phyloP scores from a whole-genome alignment of 768 basidiomycete genomes.

The Agrocybe chaxingu region DNA sequence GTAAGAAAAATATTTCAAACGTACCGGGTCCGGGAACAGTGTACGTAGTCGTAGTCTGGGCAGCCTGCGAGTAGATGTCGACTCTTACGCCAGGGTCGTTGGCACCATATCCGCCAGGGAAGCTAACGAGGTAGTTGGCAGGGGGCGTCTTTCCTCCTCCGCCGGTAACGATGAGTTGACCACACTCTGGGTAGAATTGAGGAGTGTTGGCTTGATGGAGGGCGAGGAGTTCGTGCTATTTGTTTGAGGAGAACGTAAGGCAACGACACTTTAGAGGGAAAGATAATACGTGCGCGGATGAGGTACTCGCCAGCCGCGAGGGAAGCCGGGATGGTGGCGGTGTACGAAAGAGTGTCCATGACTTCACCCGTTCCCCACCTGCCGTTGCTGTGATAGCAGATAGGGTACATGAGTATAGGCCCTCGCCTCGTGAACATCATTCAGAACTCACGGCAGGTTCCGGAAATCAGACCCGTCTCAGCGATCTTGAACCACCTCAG shows the following conservation, averaged over 20 bases:
- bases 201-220: conserved; percentile 36
- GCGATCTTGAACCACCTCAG: conserved; percentile 38
- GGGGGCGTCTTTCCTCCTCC: conserved; percentile 30
- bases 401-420: neutral
- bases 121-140: conserved; percentile 27
- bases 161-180: conserved; percentile 34
- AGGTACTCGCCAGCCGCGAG: conserved; percentile 34
- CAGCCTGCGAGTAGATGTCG: conserved; percentile 33
- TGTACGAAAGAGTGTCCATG: conserved; percentile 24
- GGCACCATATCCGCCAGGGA: conserved; percentile 33
- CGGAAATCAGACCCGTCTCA: conserved; percentile 29
- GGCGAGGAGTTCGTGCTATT: conserved; percentile 32
- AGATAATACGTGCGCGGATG: conserved; percentile 25
- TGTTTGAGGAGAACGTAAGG: neutral
- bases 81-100: conserved; percentile 33
- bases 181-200: conserved; percentile 39
- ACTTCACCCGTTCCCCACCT: conserved; percentile 27
- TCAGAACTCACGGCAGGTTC: conserved; percentile 20
- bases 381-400: conserved; percentile 16
- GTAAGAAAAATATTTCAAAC: conserved; percentile 3
- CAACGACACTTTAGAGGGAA: neutral
- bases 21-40: conserved; percentile 31
- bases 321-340: conserved; percentile 28
- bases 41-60: conserved; percentile 28
- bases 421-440: neutral